A percentile compares a stretch with the other conserved stretches of the same genome.
phyloP scores from a whole-genome alignment of 2,329 filamentous ascomycete species.

The Akanthomyces dipterigenus region DNA sequence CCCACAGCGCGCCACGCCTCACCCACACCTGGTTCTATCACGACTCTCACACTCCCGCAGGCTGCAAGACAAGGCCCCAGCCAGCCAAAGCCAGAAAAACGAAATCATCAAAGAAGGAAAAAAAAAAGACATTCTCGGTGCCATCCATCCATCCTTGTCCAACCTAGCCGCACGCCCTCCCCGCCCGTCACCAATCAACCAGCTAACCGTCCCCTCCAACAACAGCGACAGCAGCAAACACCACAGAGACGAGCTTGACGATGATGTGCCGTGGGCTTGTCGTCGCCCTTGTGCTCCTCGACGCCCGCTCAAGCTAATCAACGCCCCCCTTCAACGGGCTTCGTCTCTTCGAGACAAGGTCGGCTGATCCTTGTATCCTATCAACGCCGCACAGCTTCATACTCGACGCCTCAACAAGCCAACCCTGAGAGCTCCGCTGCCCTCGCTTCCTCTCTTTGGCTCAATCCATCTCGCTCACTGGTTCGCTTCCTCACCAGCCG shows the following conservation, averaged over 20 bases:
- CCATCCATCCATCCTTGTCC: conserved; percentile 2
- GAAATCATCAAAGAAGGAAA: not conserved
- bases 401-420: not conserved
- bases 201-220: not conserved
- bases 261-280: not conserved
- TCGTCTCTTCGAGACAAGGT: not conserved
- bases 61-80: not conserved
- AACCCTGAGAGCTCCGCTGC: not conserved
- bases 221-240: not conserved
- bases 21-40: not conserved
- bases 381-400: conserved; percentile 1
- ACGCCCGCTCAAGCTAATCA: not conserved
- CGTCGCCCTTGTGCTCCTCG: not conserved
- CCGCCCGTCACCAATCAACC: not conserved
- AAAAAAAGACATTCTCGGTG: not conserved
- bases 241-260: not conserved
- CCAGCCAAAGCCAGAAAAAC: not conserved
- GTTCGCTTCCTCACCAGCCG: not conserved
- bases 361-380: conserved; percentile 7
- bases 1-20: not conserved
- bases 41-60: not conserved
- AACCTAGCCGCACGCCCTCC: not conserved
- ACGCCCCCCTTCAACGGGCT: not conserved
- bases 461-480: conserved; percentile 1
- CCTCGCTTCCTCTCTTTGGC: not conserved